Percentiles rank a stretch among this genome's conserved stretches.
Evolutionary conservation across 176 grass and related monocot genomes (phyloP).

Genomic region (Calamus simplicifolius): DNA sequence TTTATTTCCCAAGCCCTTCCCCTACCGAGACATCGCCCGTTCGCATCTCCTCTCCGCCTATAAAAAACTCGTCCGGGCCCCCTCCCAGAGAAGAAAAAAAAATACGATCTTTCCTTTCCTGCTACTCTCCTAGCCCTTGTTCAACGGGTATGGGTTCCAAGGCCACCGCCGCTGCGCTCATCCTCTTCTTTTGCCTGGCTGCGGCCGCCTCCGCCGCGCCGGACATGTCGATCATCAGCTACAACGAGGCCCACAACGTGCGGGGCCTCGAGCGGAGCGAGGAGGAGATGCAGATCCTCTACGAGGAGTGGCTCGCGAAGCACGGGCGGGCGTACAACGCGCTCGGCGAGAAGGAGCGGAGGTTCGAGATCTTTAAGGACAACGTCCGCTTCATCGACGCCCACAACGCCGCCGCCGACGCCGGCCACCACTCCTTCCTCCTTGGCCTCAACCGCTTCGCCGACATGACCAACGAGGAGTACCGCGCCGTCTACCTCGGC

Average conservation of each 20-base stretch:
- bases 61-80: too few relatives aligned
- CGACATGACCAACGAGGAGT: constrained; percentile 74
- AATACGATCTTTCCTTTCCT: too few relatives aligned
- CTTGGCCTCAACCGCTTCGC: constrained; percentile 73
- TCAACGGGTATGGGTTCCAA: too few relatives aligned
- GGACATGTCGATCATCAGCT: constrained; percentile 70
- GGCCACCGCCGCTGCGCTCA: too few relatives aligned
- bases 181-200: constrained; percentile 1
- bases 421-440: constrained; percentile 18
- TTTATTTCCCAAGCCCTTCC: too few relatives aligned
- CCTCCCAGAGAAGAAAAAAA: too few relatives aligned
- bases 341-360: constrained; percentile 42
- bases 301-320: constrained; percentile 53
- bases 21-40: too few relatives aligned
- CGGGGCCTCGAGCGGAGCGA: constrained; percentile 44
- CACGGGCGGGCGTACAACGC: constrained; percentile 38
- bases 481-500: constrained; percentile 40
- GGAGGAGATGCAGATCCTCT: constrained; percentile 35
- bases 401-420: constrained; percentile 46
- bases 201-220: not conserved
- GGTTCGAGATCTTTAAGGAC: constrained; percentile 71
- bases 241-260: constrained; percentile 43
- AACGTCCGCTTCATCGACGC: constrained; percentile 76
- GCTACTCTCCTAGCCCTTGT: too few relatives aligned
- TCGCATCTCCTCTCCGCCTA: too few relatives aligned